These are phyloP conservation scores for Claviceps sp. DNA, from an alignment of 2,329 filamentous ascomycete genomes.

Conservation along the genomic window DNA sequence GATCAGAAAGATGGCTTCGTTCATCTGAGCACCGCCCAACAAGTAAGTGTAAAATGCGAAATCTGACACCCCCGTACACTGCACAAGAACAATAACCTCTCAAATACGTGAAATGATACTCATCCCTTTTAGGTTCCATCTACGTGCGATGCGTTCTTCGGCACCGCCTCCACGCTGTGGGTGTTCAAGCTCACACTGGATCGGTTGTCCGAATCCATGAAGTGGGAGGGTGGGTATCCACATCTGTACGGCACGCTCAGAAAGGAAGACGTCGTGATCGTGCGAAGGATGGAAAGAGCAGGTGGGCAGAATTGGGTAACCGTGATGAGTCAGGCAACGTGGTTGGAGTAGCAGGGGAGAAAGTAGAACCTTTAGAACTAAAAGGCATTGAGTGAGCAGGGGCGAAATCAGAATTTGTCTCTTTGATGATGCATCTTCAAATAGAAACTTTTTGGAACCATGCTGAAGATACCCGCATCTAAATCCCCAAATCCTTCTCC, in stretches of 20 bases:
- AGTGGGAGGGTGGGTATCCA: conserved; percentile 46
- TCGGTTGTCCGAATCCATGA: conserved; percentile 28
- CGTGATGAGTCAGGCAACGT: conserved; percentile 25
- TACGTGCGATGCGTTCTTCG: conserved; percentile 33
- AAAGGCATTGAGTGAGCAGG: no score
- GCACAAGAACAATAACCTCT: background rate
- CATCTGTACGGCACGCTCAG: conserved; percentile 49
- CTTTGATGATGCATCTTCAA: background rate
- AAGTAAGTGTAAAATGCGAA: conserved; percentile 24
- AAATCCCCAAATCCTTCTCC: conserved; percentile 60
- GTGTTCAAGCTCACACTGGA: conserved; percentile 40
- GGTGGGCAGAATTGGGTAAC: conserved; percentile 34
- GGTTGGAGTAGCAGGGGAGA: conserved; percentile 22
- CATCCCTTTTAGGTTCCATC: conserved; percentile 24
- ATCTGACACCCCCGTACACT: background rate
- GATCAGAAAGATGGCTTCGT: conserved; percentile 48
- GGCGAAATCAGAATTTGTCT: background rate
- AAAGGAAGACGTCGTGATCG: conserved; percentile 32
- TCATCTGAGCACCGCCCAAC: conserved; percentile 43
- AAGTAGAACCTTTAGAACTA: no score
- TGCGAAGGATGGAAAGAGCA: conserved; percentile 31
- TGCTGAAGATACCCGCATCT: conserved; percentile 1
- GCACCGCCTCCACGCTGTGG: conserved; percentile 26
- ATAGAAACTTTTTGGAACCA: background rate
- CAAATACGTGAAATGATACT: background rate